Base-by-base conservation (phyloP, 768 basidiomycete species). In the Suillus lakei region DNA sequence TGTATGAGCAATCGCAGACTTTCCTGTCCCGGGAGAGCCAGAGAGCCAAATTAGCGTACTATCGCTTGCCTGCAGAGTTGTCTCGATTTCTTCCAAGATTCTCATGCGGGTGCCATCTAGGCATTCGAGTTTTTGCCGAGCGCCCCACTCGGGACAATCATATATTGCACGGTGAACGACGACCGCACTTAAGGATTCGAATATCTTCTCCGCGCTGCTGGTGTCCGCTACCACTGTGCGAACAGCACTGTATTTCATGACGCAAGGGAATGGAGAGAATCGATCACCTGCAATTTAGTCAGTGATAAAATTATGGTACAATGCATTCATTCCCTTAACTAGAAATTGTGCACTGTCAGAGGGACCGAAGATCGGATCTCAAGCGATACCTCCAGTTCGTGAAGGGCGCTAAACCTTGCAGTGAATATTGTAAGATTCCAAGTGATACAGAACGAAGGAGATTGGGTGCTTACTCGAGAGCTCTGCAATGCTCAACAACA, bases 11-110 rank as follows among this genome's bases (percentile, higher is more conserved):
- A 59, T 59, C 10, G 56, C 38, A 28, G 56, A 59, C 23, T 59
- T 59, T 12, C 56, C 56, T 41, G 56, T 59, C 3, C 56, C 56
- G 7, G 56, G 26, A 21, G 56, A 59, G 38, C 56, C 56, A 39
- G 56, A 59, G 18, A 59, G 56, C 56, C 56, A 59, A 41, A 59
- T 21, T 1, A 59, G 26, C 26, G 38, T 59, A 28, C 26, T 39
- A 1, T 21, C 28, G 26, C 18, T 28, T 41, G 56, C 38, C 15
- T 28, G 26, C 3, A 59, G 38, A 26, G 26, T 21, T 21, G 5
- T 26, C 10, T 59, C 38, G 16, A 59, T 59, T 59, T 59, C 10
- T 59, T 21, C 26, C 9, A 59, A 12, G 10, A 59, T 7, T 10
- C 6, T 21, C 6, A 9, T 18, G 26, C 56, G 28, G 12, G 56